phyloP scores from a whole-genome alignment of 768 basidiomycete species.

The Suillus ampliporus region DNA sequence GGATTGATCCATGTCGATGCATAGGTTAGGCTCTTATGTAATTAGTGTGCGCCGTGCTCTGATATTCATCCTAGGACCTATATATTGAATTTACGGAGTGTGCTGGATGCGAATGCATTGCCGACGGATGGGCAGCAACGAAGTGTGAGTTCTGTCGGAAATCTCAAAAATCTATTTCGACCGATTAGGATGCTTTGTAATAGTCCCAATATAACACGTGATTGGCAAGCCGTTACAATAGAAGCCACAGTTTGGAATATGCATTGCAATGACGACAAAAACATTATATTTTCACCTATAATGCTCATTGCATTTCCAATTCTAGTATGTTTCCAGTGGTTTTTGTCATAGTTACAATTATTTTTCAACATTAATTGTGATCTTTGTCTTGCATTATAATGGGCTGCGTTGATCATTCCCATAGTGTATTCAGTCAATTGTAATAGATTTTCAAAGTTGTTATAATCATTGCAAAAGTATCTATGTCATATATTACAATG shows the following conservation, averaged over 20 bases:
- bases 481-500: too few relatives aligned
- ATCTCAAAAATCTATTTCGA: background rate
- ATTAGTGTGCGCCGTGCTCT: too few relatives aligned
- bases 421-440: background rate
- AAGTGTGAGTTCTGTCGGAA: conserved; percentile 1
- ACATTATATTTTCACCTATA: background rate
- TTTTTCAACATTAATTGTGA: conserved; percentile 3
- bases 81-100: too few relatives aligned
- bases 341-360: too few relatives aligned
- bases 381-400: background rate
- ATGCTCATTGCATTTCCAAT: conserved; percentile 4
- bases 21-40: too few relatives aligned
- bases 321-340: background rate
- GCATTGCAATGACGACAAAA: background rate
- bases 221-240: background rate
- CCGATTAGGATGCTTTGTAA: conserved; percentile 2
- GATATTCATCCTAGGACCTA: too few relatives aligned
- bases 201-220: conserved; percentile 3
- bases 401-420: background rate
- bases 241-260: background rate
- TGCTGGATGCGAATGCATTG: too few relatives aligned
- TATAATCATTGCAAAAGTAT: background rate
- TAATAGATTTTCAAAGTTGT: background rate
- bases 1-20: too few relatives aligned
- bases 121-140: too few relatives aligned